Conservation (phyloP, 192 early-diverging fungal genomes). For the Phycomyces nitens region DNA sequence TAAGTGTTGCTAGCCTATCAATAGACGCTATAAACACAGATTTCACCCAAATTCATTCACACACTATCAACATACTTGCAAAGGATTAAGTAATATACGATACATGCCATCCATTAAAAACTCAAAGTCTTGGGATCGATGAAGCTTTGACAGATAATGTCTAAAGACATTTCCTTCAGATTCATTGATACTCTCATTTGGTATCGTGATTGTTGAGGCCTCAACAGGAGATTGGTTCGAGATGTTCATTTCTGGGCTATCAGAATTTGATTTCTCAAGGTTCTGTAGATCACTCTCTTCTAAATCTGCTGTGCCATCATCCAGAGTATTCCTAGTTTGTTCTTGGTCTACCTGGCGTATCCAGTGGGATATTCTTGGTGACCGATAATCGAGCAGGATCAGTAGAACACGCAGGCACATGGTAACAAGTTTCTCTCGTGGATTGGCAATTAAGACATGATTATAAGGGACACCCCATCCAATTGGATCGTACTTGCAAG, state of each 20-base stretch:
- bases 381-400: constrained; percentile 70
- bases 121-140: constrained; percentile 80
- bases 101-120: constrained; percentile 74
- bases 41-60: not conserved
- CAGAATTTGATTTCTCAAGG: no score
- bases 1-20: constrained; percentile 65
- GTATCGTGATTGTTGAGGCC: not conserved
- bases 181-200: not conserved
- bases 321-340: not conserved
- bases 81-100: constrained; percentile 79
- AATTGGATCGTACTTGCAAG: constrained; percentile 73
- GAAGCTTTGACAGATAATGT: constrained; percentile 76
- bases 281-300: not conserved
- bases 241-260: no score
- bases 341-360: constrained; percentile 14
- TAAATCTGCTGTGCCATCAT: not conserved
- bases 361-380: constrained; percentile 25
- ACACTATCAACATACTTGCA: constrained; percentile 41
- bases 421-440: constrained; percentile 70
- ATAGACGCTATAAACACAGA: not conserved
- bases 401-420: constrained; percentile 64
- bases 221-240: no score
- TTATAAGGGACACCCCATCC: constrained; percentile 91
- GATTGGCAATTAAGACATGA: constrained; percentile 71
- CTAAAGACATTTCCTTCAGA: constrained; percentile 66